Base-by-base conservation (phyloP, 352 stramenopile species). In the Phytopythium boreale region DNA sequence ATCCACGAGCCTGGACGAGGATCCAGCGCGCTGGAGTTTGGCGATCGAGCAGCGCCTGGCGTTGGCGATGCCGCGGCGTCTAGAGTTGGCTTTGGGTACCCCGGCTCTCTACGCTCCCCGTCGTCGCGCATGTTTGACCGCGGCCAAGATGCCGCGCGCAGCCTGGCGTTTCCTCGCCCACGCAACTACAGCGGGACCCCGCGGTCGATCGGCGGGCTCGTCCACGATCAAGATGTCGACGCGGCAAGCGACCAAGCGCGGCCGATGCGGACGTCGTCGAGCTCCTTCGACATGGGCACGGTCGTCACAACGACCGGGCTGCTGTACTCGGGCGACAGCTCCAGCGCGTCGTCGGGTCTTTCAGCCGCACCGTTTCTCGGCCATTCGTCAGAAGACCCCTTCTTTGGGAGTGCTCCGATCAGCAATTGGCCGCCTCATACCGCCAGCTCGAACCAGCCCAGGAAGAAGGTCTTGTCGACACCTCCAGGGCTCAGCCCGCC, bases 1-100 rank as follows among this genome's bases (percentile, higher is more conserved):
- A 78, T 87, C 27, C 75, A 89, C 41, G 63, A 80, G 27, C 76
- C 77, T 19, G 62, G 49, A 34, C 36, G 20, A 19, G 62, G 47
- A n/a, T 47, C 37, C 19, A 69, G 71, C 47, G 67, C 77, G 56
- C 50, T 63, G 31, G 56, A 67, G n/a, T n/a, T 46, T n/a, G 9
- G 26, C 44, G 22, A 55, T 0, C 47, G 47, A 12, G 24, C 3
- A 22, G 14, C 12, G 24, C 1, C 11, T n/a, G 47, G 47, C 2
- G 22, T 10, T 3, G 47, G 47, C 22, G 22, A 55, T 10, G 24
- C 22, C 0, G 47, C 47, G 10, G 63, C 26, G 10, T 58, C 56
- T 24, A 27, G 31, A 34, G 46, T 62, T 27, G 27, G 64, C 26
- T 77, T 90, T 73, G 63, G 67, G 17, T 76, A 84, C 64, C 63